phyloP scores from a whole-genome alignment of 331 rosid species.

The Quercus lobata region DNA sequence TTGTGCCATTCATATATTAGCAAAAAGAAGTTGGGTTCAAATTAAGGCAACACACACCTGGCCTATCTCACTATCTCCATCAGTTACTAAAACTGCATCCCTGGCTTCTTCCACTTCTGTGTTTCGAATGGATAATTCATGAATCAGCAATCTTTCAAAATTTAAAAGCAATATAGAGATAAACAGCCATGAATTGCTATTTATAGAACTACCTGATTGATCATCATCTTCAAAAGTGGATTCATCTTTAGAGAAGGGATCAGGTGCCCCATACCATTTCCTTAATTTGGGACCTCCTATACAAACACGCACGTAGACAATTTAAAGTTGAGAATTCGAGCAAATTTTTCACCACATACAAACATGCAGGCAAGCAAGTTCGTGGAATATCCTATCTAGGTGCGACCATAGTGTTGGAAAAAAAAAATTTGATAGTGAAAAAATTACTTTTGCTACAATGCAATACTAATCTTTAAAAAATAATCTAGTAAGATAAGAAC shows the following conservation, averaged over 20 bases:
- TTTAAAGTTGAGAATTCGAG: not conserved
- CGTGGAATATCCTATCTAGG: too few relatives aligned
- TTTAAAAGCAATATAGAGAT: not conserved
- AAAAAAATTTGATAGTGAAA: not conserved
- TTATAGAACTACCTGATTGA: constrained; percentile 38
- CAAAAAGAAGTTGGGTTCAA: not conserved
- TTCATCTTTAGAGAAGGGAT: constrained; percentile 60
- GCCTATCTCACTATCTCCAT: constrained; percentile 90
- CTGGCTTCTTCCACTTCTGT: constrained; percentile 53
- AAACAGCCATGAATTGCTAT: not conserved
- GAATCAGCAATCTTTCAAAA: not conserved
- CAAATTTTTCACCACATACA: not conserved
- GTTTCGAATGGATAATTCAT: constrained; percentile 26
- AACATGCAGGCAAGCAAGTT: too few relatives aligned
- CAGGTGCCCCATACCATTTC: constrained; percentile 98
- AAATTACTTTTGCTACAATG: too few relatives aligned
- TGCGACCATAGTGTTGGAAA: not conserved
- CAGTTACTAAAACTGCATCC: constrained; percentile 84
- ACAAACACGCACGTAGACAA: not conserved
- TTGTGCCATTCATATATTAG: not conserved
- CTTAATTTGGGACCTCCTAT: constrained; percentile 95
- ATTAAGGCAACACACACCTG: constrained; percentile 64
- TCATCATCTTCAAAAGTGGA: constrained; percentile 44
- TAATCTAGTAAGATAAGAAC: too few relatives aligned
- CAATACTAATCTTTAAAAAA: too few relatives aligned